phyloP scores from a whole-genome alignment of 192 early-diverging fungal species.

The Coemansia sp. region DNA sequence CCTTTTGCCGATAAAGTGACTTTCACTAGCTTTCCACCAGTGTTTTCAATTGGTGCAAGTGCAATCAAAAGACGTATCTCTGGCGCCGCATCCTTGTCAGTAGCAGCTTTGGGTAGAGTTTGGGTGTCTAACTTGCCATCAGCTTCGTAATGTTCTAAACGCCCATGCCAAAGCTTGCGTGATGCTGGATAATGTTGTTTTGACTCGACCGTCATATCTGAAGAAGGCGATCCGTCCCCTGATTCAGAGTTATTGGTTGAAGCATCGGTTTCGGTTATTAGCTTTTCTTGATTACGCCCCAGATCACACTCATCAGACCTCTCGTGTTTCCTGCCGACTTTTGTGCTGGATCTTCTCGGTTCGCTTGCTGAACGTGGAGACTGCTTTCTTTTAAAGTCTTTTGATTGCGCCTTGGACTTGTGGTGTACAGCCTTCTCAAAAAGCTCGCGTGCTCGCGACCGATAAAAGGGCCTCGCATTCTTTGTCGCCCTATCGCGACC shows the following conservation, averaged over 20 bases:
- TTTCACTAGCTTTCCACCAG: constrained; percentile 37
- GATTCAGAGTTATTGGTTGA: neutral
- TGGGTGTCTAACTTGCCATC: neutral
- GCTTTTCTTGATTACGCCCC: neutral
- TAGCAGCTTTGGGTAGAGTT: neutral
- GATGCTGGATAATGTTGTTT: neutral
- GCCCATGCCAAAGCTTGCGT: neutral
- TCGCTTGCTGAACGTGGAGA: constrained; percentile 1
- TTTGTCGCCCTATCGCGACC: neutral
- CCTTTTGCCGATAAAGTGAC: constrained; percentile 33
- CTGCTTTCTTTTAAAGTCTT: constrained; percentile 9
- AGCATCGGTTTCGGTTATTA: neutral
- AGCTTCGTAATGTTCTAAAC: neutral
- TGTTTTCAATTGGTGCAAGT: constrained; percentile 30
- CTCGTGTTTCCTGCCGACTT: neutral
- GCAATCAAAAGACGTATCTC: constrained; percentile 35
- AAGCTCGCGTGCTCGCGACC: constrained; percentile 18
- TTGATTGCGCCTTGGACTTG: constrained; percentile 1
- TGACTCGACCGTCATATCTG: neutral
- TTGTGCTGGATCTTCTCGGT: neutral
- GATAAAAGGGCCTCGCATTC: neutral
- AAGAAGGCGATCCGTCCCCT: neutral
- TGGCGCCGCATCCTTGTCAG: neutral
- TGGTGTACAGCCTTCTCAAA: constrained; percentile 29
- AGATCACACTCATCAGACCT: neutral